These are phyloP conservation scores for Emydomyces testavorans DNA, from an alignment of 2,329 filamentous ascomycete species.

Conservation along the genomic window DNA sequence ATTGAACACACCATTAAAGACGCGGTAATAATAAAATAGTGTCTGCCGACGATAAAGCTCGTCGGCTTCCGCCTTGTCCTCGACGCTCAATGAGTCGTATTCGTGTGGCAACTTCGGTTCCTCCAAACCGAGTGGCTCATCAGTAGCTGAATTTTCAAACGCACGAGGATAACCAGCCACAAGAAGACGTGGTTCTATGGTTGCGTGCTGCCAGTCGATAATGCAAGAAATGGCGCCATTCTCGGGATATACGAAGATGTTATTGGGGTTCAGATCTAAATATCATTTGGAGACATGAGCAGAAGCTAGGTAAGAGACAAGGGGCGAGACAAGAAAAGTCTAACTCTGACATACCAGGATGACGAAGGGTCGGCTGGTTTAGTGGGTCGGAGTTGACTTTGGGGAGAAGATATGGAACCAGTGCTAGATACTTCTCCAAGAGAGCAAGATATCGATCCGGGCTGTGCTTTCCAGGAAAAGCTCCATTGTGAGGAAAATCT, in stretches of 20 bases:
- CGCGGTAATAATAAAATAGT: constrained; percentile 11
- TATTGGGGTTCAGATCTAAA: constrained; percentile 14
- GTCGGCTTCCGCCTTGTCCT: constrained; percentile 13
- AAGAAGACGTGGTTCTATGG: constrained; percentile 13
- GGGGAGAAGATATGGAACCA: constrained; percentile 14
- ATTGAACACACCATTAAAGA: constrained; percentile 13
- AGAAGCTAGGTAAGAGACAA: neutral
- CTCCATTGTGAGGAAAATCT: constrained; percentile 12
- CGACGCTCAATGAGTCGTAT: constrained; percentile 8
- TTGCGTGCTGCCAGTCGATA: constrained; percentile 17
- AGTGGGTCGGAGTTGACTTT: neutral
- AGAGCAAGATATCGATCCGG: constrained; percentile 10
- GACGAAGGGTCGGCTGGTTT: constrained; percentile 15
- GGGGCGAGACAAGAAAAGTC: neutral
- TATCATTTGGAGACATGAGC: neutral
- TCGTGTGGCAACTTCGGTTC: constrained; percentile 12
- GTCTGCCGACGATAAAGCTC: constrained; percentile 14
- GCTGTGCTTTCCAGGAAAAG: constrained; percentile 8
- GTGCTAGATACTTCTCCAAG: constrained; percentile 12
- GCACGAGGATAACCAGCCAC: constrained; percentile 13
- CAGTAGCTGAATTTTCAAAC: constrained; percentile 14
- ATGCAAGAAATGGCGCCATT: constrained; percentile 11
- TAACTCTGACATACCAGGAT: constrained; percentile 15
- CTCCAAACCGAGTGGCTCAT: constrained; percentile 3
- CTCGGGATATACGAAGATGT: constrained; percentile 15